phyloP scores from a whole-genome alignment of 192 early-diverging fungal species.

The Dimargaris cristalligena region DNA sequence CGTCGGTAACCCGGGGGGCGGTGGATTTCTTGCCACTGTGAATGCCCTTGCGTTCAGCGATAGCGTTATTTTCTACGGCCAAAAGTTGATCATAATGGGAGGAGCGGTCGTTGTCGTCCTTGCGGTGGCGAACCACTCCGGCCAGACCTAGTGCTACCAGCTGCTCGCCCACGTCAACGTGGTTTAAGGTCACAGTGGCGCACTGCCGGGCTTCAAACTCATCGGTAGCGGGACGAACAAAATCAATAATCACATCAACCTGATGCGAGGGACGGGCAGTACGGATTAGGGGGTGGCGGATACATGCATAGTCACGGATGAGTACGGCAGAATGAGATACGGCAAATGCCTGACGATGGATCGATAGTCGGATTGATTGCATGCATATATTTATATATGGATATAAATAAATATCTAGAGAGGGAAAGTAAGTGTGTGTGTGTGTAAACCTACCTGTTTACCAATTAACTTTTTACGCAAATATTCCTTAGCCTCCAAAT shows the following conservation, averaged over 20 bases:
- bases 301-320: too few species aligned
- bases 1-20: conserved; percentile 57
- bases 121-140: conserved; percentile 58
- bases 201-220: conserved; percentile 74
- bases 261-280: too few species aligned
- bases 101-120: conserved; percentile 76
- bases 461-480: conserved; percentile 80
- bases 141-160: conserved; percentile 56
- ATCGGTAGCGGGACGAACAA: conserved; percentile 75
- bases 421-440: too few species aligned
- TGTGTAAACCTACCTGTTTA: conserved; percentile 53
- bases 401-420: too few species aligned
- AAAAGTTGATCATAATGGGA: conserved; percentile 72
- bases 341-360: too few species aligned
- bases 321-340: too few species aligned
- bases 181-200: conserved; percentile 57
- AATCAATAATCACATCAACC: conserved; percentile 54
- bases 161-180: conserved; percentile 37
- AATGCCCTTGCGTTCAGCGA: conserved; percentile 52
- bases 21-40: conserved; percentile 74
- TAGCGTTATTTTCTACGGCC: conserved; percentile 57
- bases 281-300: too few species aligned
- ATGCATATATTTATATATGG: too few species aligned
- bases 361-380: too few species aligned
- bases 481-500: conserved; percentile 76